A percentile compares a stretch with the other conserved stretches of the same genome.
Evolutionary conservation across 257 asterid species (phyloP).

Genomic region (Penstemon barbatus): DNA sequence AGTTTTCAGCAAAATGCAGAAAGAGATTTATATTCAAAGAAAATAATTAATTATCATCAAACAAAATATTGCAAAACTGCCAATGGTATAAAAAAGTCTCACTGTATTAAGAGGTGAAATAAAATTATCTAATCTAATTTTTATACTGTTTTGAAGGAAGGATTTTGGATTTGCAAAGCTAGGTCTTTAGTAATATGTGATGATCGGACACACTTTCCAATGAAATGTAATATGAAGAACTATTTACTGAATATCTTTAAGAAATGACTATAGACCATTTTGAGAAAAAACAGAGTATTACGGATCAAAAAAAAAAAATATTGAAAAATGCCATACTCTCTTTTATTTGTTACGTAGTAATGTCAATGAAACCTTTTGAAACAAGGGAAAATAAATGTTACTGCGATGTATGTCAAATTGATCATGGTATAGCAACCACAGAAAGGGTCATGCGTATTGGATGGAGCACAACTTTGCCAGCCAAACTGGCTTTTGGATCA

Average conservation of each 20-base stretch:
- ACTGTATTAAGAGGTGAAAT: background rate
- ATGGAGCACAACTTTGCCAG: background rate
- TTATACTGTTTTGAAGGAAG: background rate
- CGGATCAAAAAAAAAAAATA: background rate
- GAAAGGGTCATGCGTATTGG: background rate
- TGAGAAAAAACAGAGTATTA: background rate
- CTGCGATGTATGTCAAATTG: background rate
- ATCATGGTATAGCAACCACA: background rate
- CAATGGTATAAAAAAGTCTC: background rate
- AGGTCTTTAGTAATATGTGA: background rate
- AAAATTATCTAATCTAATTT: background rate
- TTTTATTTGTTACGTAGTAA: too few species aligned
- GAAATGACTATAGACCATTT: background rate
- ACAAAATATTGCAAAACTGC: background rate
- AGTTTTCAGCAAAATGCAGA: conserved; percentile 3
- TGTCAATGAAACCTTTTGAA: too few species aligned
- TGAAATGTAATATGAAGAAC: background rate
- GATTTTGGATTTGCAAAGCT: background rate
- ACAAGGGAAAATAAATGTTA: background rate
- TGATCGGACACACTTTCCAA: background rate
- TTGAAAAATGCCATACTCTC: background rate
- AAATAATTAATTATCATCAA: background rate
- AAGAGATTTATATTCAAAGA: conserved; percentile 1
- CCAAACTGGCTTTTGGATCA: conserved; percentile 13
- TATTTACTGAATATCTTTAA: background rate